Conservation (phyloP, 352 stramenopile species). For the Pythium rishiriense region DNA sequence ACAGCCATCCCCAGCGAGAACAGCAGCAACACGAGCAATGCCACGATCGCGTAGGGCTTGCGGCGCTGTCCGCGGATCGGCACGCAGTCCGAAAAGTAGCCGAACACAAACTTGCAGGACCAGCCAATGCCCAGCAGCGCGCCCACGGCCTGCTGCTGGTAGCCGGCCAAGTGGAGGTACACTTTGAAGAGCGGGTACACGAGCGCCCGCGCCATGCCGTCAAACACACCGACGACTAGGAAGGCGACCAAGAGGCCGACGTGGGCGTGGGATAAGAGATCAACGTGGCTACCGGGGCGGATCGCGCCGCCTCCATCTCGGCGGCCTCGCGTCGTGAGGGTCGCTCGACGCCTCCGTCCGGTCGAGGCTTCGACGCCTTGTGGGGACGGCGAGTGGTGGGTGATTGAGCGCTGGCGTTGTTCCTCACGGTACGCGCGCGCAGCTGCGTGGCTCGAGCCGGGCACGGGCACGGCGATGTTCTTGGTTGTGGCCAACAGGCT, state of each 20-base stretch:
- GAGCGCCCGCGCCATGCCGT: conserved; percentile 20
- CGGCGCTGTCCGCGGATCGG: conserved; percentile 27
- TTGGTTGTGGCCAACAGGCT: not conserved
- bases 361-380: not conserved
- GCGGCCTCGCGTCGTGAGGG: not conserved
- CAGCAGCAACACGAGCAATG: conserved; percentile 1
- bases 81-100: conserved; percentile 26
- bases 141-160: conserved; percentile 6
- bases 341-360: not conserved
- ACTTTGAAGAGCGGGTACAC: conserved; percentile 30
- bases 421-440: not conserved
- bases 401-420: not conserved
- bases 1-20: conserved; percentile 13
- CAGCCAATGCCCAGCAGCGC: conserved; percentile 16
- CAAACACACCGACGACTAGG: conserved; percentile 28
- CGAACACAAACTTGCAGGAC: conserved; percentile 30
- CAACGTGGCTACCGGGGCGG: conserved; percentile 7
- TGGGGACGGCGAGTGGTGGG: not conserved
- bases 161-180: conserved; percentile 25
- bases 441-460: not conserved
- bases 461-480: not conserved
- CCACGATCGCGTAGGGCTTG: conserved; percentile 32
- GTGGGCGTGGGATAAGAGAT: conserved; percentile 1
- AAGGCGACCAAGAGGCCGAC: conserved; percentile 31
- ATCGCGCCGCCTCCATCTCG: conserved; percentile 7